phyloP scores from a whole-genome alignment of 768 basidiomycete genomes.

The Xerocomellus amylosporus region DNA sequence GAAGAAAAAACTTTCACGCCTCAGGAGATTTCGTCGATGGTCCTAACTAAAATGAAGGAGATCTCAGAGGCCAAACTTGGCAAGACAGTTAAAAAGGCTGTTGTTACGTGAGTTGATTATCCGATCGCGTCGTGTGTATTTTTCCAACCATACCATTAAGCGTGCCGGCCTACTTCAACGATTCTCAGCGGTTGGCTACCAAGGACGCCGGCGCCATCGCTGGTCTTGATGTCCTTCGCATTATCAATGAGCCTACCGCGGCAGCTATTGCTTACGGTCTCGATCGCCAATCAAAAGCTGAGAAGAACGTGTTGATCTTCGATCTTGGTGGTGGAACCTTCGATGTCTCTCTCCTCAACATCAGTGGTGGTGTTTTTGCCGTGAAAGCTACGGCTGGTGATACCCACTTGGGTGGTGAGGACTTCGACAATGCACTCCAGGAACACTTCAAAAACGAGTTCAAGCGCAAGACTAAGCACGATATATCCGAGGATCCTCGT shows the following conservation, averaged over 20 bases:
- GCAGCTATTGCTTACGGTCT: slow-evolving; percentile 99
- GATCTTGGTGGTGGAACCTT: slow-evolving; percentile 99
- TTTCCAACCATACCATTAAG: slow-evolving; percentile 32
- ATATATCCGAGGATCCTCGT: slow-evolving; percentile 96
- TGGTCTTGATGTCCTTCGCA: slow-evolving; percentile 98
- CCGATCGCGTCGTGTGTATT: slow-evolving; percentile 1
- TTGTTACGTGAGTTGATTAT: slow-evolving; percentile 76
- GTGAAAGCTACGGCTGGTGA: slow-evolving; percentile 99
- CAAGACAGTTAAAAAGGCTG: slow-evolving; percentile 97
- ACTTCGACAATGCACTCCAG: slow-evolving; percentile 97
- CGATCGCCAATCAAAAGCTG: slow-evolving; percentile 89
- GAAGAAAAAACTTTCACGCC: slow-evolving; percentile 97
- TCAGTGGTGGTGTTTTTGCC: slow-evolving; percentile 97
- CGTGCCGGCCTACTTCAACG: slow-evolving; percentile 99
- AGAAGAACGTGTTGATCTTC: slow-evolving; percentile 99
- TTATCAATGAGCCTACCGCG: slow-evolving; percentile 99
- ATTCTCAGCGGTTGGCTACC: slow-evolving; percentile 98
- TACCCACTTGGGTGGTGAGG: slow-evolving; percentile 99
- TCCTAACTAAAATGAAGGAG: slow-evolving; percentile 99
- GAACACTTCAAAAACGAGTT: slow-evolving; percentile 99
- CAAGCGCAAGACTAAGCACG: slow-evolving; percentile 94
- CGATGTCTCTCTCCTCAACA: slow-evolving; percentile 98
- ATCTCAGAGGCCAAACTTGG: slow-evolving; percentile 99
- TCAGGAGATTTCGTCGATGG: slow-evolving; percentile 99
- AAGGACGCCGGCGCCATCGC: slow-evolving; percentile 99